Conservation (phyloP, 805 yeast species). For the Yamadazyma sp. region DNA sequence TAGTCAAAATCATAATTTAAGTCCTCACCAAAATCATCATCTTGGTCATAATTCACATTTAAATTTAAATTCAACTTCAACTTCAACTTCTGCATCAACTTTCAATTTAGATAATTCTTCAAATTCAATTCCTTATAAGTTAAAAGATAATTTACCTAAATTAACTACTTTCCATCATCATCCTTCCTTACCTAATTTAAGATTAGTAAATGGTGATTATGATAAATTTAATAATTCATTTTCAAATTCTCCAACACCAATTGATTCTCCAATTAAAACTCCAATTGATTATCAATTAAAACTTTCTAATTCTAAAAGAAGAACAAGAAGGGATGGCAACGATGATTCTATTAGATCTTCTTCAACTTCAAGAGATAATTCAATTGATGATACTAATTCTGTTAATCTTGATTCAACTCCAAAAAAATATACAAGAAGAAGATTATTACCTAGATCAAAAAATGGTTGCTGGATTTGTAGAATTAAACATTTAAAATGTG, state of each 20-base stretch:
- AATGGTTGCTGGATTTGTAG: constrained; percentile 47
- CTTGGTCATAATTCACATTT: too few species aligned
- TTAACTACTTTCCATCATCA: constrained; percentile 7
- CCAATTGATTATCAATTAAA: constrained; percentile 5
- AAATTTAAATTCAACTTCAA: too few species aligned
- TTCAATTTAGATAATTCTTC: neutral
- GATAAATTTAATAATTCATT: constrained; percentile 5
- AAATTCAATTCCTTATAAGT: too few species aligned
- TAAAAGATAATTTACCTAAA: too few species aligned
- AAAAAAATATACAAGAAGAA: constrained; percentile 37
- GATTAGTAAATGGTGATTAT: constrained; percentile 5
- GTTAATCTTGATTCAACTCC: neutral
- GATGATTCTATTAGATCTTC: constrained; percentile 7
- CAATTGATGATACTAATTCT: neutral
- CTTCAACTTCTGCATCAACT: too few species aligned
- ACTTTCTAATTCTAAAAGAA: neutral
- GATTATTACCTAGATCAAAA: constrained; percentile 39
- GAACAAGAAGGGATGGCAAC: constrained; percentile 4
- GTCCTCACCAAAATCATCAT: too few species aligned
- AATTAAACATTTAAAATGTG: constrained; percentile 44
- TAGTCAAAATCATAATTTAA: too few species aligned
- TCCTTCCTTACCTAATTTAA: constrained; percentile 9
- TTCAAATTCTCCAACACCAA: constrained; percentile 7
- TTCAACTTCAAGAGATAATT: constrained; percentile 7
- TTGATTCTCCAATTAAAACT: constrained; percentile 7